These are phyloP conservation scores for Cynara cardunculus DNA, from an alignment of 129 eudicot species.

Conservation along the genomic window DNA sequence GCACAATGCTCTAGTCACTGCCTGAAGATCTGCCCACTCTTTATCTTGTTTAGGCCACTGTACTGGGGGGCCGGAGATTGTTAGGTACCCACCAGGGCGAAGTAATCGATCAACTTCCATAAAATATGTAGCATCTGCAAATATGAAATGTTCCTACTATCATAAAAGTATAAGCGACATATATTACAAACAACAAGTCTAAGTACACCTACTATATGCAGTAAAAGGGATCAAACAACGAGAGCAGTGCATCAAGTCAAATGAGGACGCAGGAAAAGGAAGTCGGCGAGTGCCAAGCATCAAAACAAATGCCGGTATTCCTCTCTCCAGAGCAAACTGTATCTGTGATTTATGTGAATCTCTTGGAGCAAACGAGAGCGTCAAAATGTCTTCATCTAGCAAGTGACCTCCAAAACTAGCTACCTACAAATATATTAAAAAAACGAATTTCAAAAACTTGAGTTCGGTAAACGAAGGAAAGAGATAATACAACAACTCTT, in stretches of 20 bases:
- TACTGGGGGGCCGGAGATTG: slow-evolving; percentile 96
- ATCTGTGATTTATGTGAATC: slow-evolving; percentile 98
- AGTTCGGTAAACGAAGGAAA: background rate
- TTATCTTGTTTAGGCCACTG: slow-evolving; percentile 98
- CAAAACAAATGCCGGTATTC: slow-evolving; percentile 89
- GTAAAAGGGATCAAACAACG: slow-evolving; percentile 95
- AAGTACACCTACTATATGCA: slow-evolving; percentile 74
- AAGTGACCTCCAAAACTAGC: slow-evolving; percentile 97
- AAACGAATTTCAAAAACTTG: background rate
- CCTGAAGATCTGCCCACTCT: slow-evolving; percentile 98
- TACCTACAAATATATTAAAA: slow-evolving; percentile 48
- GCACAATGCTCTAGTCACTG: slow-evolving; percentile 87
- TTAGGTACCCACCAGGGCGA: slow-evolving; percentile 92
- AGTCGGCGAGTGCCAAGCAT: slow-evolving; percentile 98
- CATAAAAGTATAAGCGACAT: slow-evolving; percentile 3
- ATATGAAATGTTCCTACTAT: background rate
- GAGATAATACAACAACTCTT: slow-evolving; percentile 16
- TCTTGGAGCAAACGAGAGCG: slow-evolving; percentile 97
- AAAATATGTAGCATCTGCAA: slow-evolving; percentile 92
- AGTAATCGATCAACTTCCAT: slow-evolving; percentile 92
- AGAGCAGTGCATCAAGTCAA: slow-evolving; percentile 94
- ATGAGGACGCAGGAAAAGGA: slow-evolving; percentile 84
- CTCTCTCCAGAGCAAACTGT: slow-evolving; percentile 96
- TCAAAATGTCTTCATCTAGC: slow-evolving; percentile 64
- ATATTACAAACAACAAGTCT: background rate